Conservation (phyloP, 2,329 filamentous ascomycete genomes). For the Fusarium coicis region DNA sequence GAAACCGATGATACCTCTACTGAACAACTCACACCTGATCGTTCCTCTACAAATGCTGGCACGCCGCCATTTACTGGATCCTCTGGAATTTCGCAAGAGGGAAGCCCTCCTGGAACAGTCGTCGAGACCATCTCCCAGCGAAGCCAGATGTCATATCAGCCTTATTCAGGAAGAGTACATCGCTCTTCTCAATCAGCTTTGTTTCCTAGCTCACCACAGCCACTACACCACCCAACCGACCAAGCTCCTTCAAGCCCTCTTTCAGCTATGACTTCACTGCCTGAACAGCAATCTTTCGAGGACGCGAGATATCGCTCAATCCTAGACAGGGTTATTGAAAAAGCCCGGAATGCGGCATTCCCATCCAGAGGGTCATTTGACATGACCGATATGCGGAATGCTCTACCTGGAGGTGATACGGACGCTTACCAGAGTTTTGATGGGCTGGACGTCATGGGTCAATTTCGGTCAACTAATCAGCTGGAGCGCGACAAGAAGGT, state of each 20-base stretch:
- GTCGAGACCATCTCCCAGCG: conserved; percentile 8
- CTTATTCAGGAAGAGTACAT: not conserved
- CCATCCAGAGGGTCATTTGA: not conserved
- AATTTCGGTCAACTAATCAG: not conserved
- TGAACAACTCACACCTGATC: not conserved
- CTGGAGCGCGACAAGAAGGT: not conserved
- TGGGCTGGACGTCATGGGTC: not conserved
- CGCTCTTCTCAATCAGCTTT: not conserved
- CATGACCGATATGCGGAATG: not conserved
- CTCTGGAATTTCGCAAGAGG: not conserved
- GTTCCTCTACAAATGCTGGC: not conserved
- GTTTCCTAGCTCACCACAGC: not conserved
- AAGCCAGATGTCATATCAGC: conserved; percentile 9
- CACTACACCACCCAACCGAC: not conserved
- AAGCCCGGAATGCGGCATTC: not conserved
- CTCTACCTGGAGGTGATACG: not conserved
- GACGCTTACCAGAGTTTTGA: not conserved
- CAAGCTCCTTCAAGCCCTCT: not conserved
- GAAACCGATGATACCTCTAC: not conserved
- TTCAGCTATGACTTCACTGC: not conserved
- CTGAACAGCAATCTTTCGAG: not conserved
- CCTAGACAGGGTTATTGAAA: not conserved
- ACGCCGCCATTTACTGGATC: not conserved
- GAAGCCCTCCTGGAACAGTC: not conserved
- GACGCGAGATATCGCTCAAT: not conserved